Conservation (phyloP, 1,284 basidiomycete species). For the Entoloma clypeatum region DNA sequence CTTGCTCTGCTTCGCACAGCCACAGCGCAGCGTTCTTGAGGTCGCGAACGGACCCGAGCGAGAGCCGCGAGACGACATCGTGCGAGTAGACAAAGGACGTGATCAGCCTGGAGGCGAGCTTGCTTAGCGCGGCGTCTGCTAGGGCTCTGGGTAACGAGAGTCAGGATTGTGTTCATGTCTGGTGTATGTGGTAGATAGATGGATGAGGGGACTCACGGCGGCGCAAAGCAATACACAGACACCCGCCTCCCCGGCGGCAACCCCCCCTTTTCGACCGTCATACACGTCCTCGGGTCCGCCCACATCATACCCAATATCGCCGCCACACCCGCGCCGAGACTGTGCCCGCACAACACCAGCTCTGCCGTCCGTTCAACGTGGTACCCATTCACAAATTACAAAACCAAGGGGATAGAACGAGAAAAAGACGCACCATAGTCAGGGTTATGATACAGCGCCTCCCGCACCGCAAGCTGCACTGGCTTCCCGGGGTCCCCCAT, state of each 20-base stretch:
- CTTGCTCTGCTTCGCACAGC: slow-evolving; percentile 66
- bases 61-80: slow-evolving; percentile 77
- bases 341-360: slow-evolving; percentile 78
- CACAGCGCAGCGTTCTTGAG: slow-evolving; percentile 71
- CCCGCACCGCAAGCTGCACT: slow-evolving; percentile 69
- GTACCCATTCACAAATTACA: background rate
- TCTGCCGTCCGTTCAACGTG: slow-evolving; percentile 37
- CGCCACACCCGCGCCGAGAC: slow-evolving; percentile 84
- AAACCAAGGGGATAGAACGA: too few species aligned
- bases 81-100: slow-evolving; percentile 79
- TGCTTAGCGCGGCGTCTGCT: slow-evolving; percentile 52
- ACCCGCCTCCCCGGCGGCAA: slow-evolving; percentile 65
- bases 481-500: slow-evolving; percentile 78
- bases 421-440: slow-evolving; percentile 68
- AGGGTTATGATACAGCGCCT: slow-evolving; percentile 64
- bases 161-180: slow-evolving; percentile 5
- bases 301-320: slow-evolving; percentile 78
- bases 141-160: slow-evolving; percentile 45
- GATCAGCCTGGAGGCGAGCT: slow-evolving; percentile 56
- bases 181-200: slow-evolving; percentile 8
- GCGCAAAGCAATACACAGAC: slow-evolving; percentile 77
- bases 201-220: slow-evolving; percentile 53
- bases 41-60: slow-evolving; percentile 74
- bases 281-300: slow-evolving; percentile 74
- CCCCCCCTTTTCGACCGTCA: slow-evolving; percentile 67